Percentiles rank a stretch among this genome's conserved stretches.
Conservation (phyloP, 2,329 filamentous ascomycete genomes). For the Teratosphaeria destructans region DNA sequence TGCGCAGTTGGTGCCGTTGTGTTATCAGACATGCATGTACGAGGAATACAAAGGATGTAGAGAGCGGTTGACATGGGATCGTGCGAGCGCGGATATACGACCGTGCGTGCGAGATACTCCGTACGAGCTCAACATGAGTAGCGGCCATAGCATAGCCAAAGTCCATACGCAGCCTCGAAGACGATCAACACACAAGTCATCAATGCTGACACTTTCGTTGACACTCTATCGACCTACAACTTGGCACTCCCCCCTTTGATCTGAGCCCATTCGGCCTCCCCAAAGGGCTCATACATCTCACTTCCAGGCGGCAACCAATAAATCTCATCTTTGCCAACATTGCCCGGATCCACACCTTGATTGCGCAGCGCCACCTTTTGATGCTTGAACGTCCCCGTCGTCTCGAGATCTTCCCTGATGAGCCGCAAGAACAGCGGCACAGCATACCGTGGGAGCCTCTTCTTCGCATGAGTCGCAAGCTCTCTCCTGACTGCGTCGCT, state of each 20-base stretch:
- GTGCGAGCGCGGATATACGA: background rate
- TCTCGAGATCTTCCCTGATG: constrained; percentile 47
- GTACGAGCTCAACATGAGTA: too few species aligned
- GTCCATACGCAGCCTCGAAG: too few species aligned
- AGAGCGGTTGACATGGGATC: background rate
- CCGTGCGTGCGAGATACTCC: background rate
- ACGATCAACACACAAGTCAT: background rate
- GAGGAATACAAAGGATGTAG: too few species aligned
- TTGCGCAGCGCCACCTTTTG: constrained; percentile 65
- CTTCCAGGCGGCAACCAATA: constrained; percentile 56
- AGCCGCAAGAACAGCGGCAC: constrained; percentile 68
- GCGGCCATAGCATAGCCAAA: too few species aligned
- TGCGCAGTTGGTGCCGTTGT: background rate
- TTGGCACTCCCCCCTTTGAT: constrained; percentile 60
- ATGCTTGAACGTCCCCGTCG: constrained; percentile 82
- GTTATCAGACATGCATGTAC: background rate
- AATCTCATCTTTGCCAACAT: constrained; percentile 41
- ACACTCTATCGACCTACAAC: constrained; percentile 40
- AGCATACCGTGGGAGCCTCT: constrained; percentile 60
- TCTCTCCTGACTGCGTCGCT: constrained; percentile 33
- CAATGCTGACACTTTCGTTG: background rate
- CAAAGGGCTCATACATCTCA: constrained; percentile 56
- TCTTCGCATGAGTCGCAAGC: constrained; percentile 49
- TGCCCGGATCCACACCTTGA: constrained; percentile 60
- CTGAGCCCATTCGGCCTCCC: constrained; percentile 55